Percentiles rank a stretch among this genome's conserved stretches.
Conservation (phyloP, 2,329 filamentous ascomycete genomes). For the Aspergillus tubingensis region DNA sequence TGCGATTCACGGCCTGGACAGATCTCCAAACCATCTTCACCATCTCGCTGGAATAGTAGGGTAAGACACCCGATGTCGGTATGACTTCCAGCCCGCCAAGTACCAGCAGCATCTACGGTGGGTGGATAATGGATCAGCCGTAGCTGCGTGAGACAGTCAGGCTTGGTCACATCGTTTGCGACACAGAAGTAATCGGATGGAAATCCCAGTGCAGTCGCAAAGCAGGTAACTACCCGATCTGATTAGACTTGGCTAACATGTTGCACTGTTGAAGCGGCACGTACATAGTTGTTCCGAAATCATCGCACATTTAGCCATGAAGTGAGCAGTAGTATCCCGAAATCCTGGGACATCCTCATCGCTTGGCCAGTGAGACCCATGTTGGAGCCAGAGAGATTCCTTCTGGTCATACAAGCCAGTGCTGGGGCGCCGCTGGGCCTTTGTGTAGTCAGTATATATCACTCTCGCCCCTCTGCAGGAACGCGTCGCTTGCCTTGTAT, state of each 20-base stretch:
- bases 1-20: conserved; percentile 9
- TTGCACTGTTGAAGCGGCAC: not conserved
- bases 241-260: too few relatives aligned
- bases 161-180: conserved; percentile 5
- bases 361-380: conserved; percentile 2
- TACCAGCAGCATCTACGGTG: conserved; percentile 4
- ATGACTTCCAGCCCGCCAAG: conserved; percentile 11
- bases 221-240: not conserved
- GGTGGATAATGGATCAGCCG: conserved; percentile 10
- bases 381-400: conserved; percentile 10
- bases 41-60: conserved; percentile 12
- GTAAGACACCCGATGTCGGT: conserved; percentile 14
- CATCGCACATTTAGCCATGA: not conserved
- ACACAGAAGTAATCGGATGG: conserved; percentile 1
- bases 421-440: conserved; percentile 8
- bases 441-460: not conserved
- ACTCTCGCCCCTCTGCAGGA: too few relatives aligned
- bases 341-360: conserved; percentile 5
- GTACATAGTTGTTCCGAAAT: conserved; percentile 4
- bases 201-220: conserved; percentile 8
- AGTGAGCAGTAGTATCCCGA: not conserved
- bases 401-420: conserved; percentile 6
- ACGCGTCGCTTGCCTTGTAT: not conserved
- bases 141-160: conserved; percentile 10
- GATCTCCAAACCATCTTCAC: conserved; percentile 12